Percentiles rank a stretch among this genome's conserved stretches.
Conservation (phyloP, 768 basidiomycete species). For the Crassisporium funariophilum region DNA sequence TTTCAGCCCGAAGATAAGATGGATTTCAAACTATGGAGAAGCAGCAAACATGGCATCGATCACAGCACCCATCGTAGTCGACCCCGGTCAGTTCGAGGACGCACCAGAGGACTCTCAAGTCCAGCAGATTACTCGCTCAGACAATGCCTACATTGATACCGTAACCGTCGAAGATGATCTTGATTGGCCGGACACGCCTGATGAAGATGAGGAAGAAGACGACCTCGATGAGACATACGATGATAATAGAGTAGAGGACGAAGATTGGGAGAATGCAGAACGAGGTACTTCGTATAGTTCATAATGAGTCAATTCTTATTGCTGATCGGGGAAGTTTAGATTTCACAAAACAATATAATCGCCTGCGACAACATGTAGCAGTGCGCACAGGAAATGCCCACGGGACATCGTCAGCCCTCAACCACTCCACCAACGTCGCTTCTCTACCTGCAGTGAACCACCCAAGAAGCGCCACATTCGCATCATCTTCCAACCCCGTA, state of each 20-base stretch:
- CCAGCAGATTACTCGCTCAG: slow-evolving; percentile 21
- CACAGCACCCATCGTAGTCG: slow-evolving; percentile 29
- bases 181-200: slow-evolving; percentile 33
- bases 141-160: slow-evolving; percentile 47
- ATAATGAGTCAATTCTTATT: slow-evolving; percentile 8
- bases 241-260: slow-evolving; percentile 73
- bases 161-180: slow-evolving; percentile 37
- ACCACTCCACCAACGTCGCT: slow-evolving; percentile 53
- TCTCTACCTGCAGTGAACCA: slow-evolving; percentile 74
- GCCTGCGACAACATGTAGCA: slow-evolving; percentile 87
- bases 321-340: slow-evolving; percentile 50
- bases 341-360: slow-evolving; percentile 98
- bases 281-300: slow-evolving; percentile 51
- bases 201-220: slow-evolving; percentile 43
- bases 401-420: slow-evolving; percentile 54
- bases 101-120: slow-evolving; percentile 37
- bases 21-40: neutral
- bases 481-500: slow-evolving; percentile 20
- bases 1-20: slow-evolving; percentile 4
- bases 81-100: slow-evolving; percentile 65
- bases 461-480: slow-evolving; percentile 39
- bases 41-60: slow-evolving; percentile 30
- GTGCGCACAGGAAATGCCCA: slow-evolving; percentile 74
- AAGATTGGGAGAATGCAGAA: slow-evolving; percentile 88
- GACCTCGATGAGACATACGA: slow-evolving; percentile 52